Conservation (phyloP, 1,284 basidiomycete genomes). For the Ganoderma lucidum region DNA sequence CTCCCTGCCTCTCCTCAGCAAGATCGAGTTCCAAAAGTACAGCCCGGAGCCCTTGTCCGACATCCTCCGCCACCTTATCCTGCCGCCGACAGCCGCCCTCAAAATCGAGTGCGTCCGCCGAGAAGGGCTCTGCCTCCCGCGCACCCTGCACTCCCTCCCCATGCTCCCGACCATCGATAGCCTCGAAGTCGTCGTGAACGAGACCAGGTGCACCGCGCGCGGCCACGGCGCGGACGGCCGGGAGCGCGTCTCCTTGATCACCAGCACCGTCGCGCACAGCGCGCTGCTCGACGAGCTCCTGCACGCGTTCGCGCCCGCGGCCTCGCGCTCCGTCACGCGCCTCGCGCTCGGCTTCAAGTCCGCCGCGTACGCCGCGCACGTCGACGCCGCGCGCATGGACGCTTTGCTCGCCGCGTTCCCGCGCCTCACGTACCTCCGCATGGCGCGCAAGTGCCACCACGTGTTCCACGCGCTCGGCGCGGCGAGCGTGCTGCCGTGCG, state of each 20-base stretch:
- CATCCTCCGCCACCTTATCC: constrained; percentile 9
- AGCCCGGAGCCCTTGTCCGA: constrained; percentile 8
- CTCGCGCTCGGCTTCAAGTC: constrained; percentile 5
- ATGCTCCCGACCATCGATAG: neutral
- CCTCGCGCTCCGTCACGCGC: constrained; percentile 1
- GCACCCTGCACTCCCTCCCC: neutral
- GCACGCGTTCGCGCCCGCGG: constrained; percentile 3
- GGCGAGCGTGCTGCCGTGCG: constrained; percentile 7
- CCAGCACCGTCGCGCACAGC: neutral
- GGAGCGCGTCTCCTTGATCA: neutral
- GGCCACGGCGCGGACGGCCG: neutral
- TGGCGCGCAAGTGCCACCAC: constrained; percentile 11
- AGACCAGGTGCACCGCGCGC: neutral
- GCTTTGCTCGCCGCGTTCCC: constrained; percentile 11
- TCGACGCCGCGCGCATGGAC: constrained; percentile 12
- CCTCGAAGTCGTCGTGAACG: neutral
- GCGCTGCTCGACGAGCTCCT: constrained; percentile 5
- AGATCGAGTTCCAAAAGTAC: constrained; percentile 5
- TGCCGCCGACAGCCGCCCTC: neutral
- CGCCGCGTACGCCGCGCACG: constrained; percentile 6
- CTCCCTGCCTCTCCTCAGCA: constrained; percentile 1
- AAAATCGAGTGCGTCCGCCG: constrained; percentile 4
- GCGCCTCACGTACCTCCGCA: constrained; percentile 1
- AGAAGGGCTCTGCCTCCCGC: neutral
- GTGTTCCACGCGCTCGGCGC: constrained; percentile 2